Evolutionary conservation across 2,329 filamentous ascomycete genomes (phyloP).

Genomic region (Fonsecaea erecta): DNA sequence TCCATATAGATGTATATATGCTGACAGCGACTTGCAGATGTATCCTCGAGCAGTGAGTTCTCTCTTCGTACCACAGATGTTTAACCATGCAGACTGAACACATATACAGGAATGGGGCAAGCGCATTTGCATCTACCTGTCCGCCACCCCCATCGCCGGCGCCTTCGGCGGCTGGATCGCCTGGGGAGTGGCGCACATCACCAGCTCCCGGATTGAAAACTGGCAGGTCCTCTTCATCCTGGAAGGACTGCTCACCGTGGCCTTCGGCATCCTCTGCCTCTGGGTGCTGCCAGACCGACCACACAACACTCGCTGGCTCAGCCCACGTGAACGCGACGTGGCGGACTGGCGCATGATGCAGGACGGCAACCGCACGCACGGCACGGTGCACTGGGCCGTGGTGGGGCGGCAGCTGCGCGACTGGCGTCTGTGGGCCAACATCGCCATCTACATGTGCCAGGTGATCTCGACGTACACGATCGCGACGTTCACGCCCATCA

Average conservation of each 20-base stretch:
- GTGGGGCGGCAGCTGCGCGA: conserved; percentile 19
- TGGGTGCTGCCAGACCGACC: conserved; percentile 47
- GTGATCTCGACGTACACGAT: conserved; percentile 28
- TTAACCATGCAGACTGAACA: neutral
- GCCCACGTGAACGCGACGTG: conserved; percentile 27
- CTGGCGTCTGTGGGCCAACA: conserved; percentile 26
- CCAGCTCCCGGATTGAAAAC: conserved; percentile 46
- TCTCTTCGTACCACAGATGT: neutral
- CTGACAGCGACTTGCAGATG: conserved; percentile 5
- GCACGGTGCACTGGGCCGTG: conserved; percentile 22
- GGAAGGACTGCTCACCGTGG: conserved; percentile 44
- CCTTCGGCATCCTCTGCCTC: conserved; percentile 45
- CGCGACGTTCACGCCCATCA: conserved; percentile 26
- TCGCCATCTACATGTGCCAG: conserved; percentile 28
- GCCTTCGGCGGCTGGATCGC: conserved; percentile 46
- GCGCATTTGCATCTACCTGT: conserved; percentile 23
- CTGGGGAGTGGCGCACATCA: conserved; percentile 54
- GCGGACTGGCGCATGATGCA: conserved; percentile 27
- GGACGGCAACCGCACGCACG: conserved; percentile 28
- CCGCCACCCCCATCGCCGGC: conserved; percentile 22
- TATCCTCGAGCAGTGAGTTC: conserved; percentile 3
- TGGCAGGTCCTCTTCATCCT: conserved; percentile 50
- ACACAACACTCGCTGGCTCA: conserved; percentile 42
- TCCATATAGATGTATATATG: neutral
- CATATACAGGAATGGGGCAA: conserved; percentile 38